Conservation (phyloP, 2,329 filamentous ascomycete genomes). For the Penicillium griseofulvum region DNA sequence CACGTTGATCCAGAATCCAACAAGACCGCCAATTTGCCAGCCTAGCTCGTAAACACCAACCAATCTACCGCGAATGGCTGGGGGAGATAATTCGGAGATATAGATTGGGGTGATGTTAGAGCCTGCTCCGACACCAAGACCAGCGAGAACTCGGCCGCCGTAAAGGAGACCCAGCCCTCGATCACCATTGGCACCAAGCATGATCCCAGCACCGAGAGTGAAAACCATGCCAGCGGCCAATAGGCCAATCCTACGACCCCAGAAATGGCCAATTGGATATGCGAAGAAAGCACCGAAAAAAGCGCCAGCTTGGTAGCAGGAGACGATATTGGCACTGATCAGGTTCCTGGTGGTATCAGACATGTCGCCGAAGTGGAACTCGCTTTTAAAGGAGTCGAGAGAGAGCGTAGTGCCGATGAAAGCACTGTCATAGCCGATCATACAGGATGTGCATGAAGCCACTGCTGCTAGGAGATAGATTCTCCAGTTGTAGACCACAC, state of each 20-base stretch:
- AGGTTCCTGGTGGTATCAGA: slow-evolving; percentile 41
- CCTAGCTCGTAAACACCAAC: slow-evolving; percentile 58
- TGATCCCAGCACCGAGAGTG: slow-evolving; percentile 67
- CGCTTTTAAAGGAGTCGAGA: slow-evolving; percentile 64
- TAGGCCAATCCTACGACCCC: slow-evolving; percentile 65
- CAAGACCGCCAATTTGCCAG: slow-evolving; percentile 53
- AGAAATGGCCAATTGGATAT: slow-evolving; percentile 64
- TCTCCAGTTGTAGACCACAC: slow-evolving; percentile 59
- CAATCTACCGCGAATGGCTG: slow-evolving; percentile 58
- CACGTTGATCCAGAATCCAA: slow-evolving; percentile 53
- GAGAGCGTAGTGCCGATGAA: slow-evolving; percentile 77
- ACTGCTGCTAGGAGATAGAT: slow-evolving; percentile 56
- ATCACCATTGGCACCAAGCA: slow-evolving; percentile 63
- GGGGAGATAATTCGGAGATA: slow-evolving; percentile 58
- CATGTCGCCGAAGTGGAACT: slow-evolving; percentile 64
- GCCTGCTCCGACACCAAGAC: slow-evolving; percentile 56
- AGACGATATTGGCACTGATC: slow-evolving; percentile 73
- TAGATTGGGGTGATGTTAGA: slow-evolving; percentile 61
- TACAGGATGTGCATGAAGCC: slow-evolving; percentile 57
- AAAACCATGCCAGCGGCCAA: slow-evolving; percentile 63
- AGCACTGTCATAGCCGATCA: slow-evolving; percentile 66
- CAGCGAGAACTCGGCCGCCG: slow-evolving; percentile 57
- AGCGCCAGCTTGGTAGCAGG: slow-evolving; percentile 76
- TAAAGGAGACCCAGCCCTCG: slow-evolving; percentile 63
- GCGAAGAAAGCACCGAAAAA: slow-evolving; percentile 76